A percentile compares a stretch with the other conserved stretches of the same genome.
phyloP scores from a whole-genome alignment of 352 stramenopile species.

The Thalassiosira hispida region DNA sequence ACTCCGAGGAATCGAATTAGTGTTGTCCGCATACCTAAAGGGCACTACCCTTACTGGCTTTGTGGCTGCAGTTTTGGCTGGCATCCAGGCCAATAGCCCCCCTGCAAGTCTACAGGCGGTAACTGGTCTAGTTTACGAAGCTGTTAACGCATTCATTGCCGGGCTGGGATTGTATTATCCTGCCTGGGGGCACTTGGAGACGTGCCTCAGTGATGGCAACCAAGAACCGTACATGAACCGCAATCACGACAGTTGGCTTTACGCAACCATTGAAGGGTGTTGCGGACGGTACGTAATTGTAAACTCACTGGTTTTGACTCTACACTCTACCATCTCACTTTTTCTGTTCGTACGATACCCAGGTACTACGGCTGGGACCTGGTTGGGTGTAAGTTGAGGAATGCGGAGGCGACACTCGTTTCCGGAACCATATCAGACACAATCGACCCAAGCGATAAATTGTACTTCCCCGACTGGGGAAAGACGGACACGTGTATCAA shows the following conservation, averaged over 20 bases:
- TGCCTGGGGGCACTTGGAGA: constrained; percentile 39
- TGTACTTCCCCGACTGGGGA: constrained; percentile 52
- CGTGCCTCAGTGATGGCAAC: constrained; percentile 31
- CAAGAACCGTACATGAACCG: constrained; percentile 46
- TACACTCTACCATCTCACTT: background rate
- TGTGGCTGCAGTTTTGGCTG: constrained; percentile 16
- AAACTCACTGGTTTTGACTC: too few relatives aligned
- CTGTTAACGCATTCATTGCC: constrained; percentile 35
- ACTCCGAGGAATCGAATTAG: constrained; percentile 12
- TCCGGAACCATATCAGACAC: constrained; percentile 10
- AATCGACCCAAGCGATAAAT: constrained; percentile 7
- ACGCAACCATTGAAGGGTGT: constrained; percentile 25
- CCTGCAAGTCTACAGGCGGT: constrained; percentile 21
- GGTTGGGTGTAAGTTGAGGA: constrained; percentile 20
- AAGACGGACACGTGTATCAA: constrained; percentile 34
- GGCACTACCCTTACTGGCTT: constrained; percentile 29
- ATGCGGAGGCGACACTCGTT: constrained; percentile 28
- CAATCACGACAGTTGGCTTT: constrained; percentile 21
- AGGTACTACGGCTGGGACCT: background rate
- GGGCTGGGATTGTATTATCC: constrained; percentile 50
- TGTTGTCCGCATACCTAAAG: constrained; percentile 33
- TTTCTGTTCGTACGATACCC: background rate
- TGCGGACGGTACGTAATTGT: constrained; percentile 44
- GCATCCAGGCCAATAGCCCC: constrained; percentile 16
- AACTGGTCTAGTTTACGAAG: constrained; percentile 23